These are phyloP conservation scores for Chaetomium cochliodes DNA, from an alignment of 495 filamentous ascomycete species.

Conservation along the genomic window DNA sequence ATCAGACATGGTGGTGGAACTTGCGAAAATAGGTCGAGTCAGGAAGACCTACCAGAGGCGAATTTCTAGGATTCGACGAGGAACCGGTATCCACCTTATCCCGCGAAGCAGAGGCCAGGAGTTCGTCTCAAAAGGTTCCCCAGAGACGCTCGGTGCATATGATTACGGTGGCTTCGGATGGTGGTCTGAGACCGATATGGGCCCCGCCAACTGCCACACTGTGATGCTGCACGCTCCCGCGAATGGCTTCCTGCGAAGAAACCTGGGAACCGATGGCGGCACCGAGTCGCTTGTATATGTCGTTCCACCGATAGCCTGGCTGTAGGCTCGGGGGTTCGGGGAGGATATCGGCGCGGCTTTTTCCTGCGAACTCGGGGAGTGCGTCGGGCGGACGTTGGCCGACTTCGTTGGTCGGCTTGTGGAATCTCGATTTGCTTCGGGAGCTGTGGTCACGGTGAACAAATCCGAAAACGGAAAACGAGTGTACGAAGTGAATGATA, in stretches of 20 bases:
- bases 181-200: not conserved
- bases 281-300: not conserved
- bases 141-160: not conserved
- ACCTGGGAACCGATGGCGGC: slow-evolving; percentile 17
- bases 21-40: not conserved
- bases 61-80: not conserved
- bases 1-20: not conserved
- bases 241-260: slow-evolving; percentile 17
- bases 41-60: slow-evolving; percentile 3
- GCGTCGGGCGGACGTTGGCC: slow-evolving; percentile 24
- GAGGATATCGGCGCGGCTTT: not conserved
- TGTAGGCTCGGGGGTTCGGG: not conserved
- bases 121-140: slow-evolving; percentile 16
- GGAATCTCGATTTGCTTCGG: not conserved
- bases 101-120: slow-evolving; percentile 12
- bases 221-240: slow-evolving; percentile 33
- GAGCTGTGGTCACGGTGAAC: not conserved
- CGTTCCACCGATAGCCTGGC: not conserved
- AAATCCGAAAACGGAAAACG: slow-evolving; percentile 19
- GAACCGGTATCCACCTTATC: slow-evolving; percentile 3
- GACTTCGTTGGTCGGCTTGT: not conserved
- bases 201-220: slow-evolving; percentile 10
- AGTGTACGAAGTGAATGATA: slow-evolving; percentile 25
- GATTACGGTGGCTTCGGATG: not conserved
- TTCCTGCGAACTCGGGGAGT: not conserved